A percentile compares a stretch with the other conserved stretches of the same genome.
Conservation (phyloP, 2,329 filamentous ascomycete genomes). For the Ophiostoma ips region DNA sequence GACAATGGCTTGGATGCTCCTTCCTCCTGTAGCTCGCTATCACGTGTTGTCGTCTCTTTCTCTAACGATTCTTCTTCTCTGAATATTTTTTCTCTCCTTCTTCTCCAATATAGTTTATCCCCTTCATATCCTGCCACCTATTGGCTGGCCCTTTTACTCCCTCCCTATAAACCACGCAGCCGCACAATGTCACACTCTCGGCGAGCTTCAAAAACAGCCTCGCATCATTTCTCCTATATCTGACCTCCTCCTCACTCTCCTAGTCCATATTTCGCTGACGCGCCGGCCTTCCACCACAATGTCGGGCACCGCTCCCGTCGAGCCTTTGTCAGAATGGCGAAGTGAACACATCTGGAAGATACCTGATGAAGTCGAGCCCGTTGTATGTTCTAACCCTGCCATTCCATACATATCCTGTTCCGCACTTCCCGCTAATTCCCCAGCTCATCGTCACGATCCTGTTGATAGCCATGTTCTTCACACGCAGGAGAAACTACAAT, state of each 20-base stretch:
- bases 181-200: no score
- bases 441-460: constrained; percentile 8
- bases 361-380: constrained; percentile 6
- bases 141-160: no score
- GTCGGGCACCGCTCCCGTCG: neutral
- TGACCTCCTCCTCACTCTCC: no score
- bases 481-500: constrained; percentile 3
- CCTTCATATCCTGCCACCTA: no score
- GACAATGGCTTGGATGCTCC: neutral
- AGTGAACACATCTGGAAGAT: constrained; percentile 9
- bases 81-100: no score
- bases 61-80: no score
- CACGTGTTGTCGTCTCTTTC: no score
- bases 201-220: no score
- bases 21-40: neutral
- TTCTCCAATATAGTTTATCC: no score
- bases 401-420: neutral
- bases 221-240: no score
- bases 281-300: constrained; percentile 1
- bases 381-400: neutral
- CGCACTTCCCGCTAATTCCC: neutral
- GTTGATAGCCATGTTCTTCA: constrained; percentile 6
- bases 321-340: constrained; percentile 6
- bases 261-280: no score
- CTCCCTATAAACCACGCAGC: no score